These are phyloP conservation scores for Apiospora sp. DNA, from an alignment of 2,329 filamentous ascomycete genomes.

Conservation along the genomic window DNA sequence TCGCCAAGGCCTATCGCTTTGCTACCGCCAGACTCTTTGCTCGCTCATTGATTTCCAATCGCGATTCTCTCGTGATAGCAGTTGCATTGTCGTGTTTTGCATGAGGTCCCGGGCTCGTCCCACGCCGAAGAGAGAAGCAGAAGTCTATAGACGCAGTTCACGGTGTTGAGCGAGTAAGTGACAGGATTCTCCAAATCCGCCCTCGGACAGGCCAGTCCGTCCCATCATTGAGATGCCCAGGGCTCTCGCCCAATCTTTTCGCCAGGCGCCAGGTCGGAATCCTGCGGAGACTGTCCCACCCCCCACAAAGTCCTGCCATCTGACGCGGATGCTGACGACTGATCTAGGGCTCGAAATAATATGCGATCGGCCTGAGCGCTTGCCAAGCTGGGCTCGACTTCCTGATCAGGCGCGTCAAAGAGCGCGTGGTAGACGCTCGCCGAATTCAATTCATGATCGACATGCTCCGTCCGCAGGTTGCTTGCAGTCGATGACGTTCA, in stretches of 20 bases:
- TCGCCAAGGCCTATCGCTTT: background rate
- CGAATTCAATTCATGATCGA: background rate
- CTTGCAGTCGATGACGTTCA: background rate
- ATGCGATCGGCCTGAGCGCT: background rate
- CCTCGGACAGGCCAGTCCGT: background rate
- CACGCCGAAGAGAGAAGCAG: background rate
- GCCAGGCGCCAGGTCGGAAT: background rate
- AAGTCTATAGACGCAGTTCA: background rate
- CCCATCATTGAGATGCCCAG: conserved; percentile 4
- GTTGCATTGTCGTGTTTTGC: background rate
- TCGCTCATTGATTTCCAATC: background rate
- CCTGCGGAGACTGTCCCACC: background rate
- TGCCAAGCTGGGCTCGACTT: background rate
- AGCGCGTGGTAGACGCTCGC: background rate
- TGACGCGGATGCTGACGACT: conserved; percentile 20
- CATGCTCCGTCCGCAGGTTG: background rate
- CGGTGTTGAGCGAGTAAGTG: background rate
- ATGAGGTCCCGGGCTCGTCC: background rate
- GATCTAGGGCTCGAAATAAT: background rate
- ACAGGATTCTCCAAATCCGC: background rate
- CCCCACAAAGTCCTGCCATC: background rate
- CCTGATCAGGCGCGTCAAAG: background rate
- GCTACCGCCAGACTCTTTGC: no score
- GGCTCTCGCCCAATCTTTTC: background rate
- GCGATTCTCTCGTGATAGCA: background rate